Conservation (phyloP, 305 asterid genomes). For the Rubia balearica region DNA sequence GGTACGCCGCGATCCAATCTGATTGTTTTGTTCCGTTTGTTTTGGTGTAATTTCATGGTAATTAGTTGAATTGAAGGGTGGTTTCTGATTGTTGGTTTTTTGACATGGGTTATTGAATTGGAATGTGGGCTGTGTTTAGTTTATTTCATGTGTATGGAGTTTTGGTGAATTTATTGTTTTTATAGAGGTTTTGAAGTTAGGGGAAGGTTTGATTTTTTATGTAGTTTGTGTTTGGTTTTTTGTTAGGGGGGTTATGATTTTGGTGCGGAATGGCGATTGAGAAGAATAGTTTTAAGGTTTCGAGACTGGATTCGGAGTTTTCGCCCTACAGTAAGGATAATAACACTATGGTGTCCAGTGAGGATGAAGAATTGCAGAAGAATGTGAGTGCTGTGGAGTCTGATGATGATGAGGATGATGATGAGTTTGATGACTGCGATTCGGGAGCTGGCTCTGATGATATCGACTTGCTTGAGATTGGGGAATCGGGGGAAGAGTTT, state of each 20-base stretch:
- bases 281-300: constrained; percentile 67
- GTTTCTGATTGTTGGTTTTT: constrained; percentile 10
- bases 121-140: background rate
- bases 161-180: background rate
- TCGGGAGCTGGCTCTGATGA: constrained; percentile 99
- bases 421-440: constrained; percentile 89
- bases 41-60: background rate
- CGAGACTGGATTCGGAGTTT: constrained; percentile 59
- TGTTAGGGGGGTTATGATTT: constrained; percentile 21
- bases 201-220: constrained; percentile 14
- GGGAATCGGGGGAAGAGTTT: constrained; percentile 86
- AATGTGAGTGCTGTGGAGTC: constrained; percentile 53
- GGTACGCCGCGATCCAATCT: constrained; percentile 20
- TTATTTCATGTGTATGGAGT: background rate
- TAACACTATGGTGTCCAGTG: constrained; percentile 49
- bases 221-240: background rate
- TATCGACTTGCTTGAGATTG: constrained; percentile 79
- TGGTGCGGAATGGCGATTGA: constrained; percentile 87
- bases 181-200: constrained; percentile 7
- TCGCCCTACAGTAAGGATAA: constrained; percentile 59
- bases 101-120: constrained; percentile 10
- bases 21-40: background rate
- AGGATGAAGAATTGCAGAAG: constrained; percentile 63
- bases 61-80: background rate
- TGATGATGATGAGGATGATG: constrained; percentile 72